phyloP scores from a whole-genome alignment of 108 stramenopile genomes.

The Pseudonitzschia pungens region DNA sequence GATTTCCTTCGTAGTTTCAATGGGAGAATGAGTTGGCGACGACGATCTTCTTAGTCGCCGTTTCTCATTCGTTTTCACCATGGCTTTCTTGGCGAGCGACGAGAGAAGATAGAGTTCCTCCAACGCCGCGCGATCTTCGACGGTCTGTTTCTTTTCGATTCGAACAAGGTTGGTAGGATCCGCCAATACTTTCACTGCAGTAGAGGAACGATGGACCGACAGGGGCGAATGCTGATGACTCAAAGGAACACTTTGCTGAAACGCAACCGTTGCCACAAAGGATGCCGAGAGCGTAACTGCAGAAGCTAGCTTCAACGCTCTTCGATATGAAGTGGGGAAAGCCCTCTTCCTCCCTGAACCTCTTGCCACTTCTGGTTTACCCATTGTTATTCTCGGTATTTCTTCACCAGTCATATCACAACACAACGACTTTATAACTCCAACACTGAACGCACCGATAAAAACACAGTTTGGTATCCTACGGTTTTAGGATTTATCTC shows the following conservation, averaged over 20 bases:
- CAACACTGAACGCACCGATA: too few relatives aligned
- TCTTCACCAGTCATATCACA: too few relatives aligned
- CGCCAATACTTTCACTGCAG: constrained; percentile 5
- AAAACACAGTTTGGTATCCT: too few relatives aligned
- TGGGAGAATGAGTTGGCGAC: neutral
- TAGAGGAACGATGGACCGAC: constrained; percentile 10
- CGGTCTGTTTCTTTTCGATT: neutral
- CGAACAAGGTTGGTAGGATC: constrained; percentile 11
- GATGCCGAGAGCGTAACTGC: constrained; percentile 12
- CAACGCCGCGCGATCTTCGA: constrained; percentile 9
- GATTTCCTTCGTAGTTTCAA: neutral
- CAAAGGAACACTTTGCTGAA: constrained; percentile 1
- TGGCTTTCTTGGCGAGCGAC: constrained; percentile 4
- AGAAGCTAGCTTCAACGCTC: neutral
- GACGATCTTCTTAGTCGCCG: neutral
- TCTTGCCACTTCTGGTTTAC: neutral
- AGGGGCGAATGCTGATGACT: neutral
- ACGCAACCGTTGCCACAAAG: constrained; percentile 2
- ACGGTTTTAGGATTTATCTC: too few relatives aligned
- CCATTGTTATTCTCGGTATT: neutral
- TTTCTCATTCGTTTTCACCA: neutral
- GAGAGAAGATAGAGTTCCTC: constrained; percentile 18
- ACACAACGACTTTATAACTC: too few relatives aligned
- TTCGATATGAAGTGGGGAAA: neutral
- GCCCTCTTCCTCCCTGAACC: constrained; percentile 2